These are phyloP conservation scores for Evernia prunastri DNA, from an alignment of 495 filamentous ascomycete genomes.

Conservation along the genomic window DNA sequence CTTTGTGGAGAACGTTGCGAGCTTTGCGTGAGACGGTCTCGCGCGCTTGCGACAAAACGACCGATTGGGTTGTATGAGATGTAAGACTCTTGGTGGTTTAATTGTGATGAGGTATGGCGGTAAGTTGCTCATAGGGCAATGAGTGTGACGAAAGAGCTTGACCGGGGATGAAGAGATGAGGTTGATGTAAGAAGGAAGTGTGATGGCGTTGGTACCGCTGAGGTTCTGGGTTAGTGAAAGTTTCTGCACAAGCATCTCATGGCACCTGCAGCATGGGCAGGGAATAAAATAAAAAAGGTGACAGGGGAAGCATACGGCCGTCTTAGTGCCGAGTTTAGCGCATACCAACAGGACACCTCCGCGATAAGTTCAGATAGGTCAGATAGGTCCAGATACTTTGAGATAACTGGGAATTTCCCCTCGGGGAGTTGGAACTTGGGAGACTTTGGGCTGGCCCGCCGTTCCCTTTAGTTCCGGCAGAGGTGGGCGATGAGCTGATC, in stretches of 20 bases:
- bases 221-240: conserved; percentile 13
- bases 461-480: conserved; percentile 15
- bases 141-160: conserved; percentile 6
- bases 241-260: conserved; percentile 19
- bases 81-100: not conserved
- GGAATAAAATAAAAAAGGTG: conserved; percentile 6
- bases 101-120: not conserved
- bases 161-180: not conserved
- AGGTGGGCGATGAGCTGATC: conserved; percentile 5
- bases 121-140: not conserved
- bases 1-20: conserved; percentile 3
- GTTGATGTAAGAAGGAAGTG: conserved; percentile 5
- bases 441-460: conserved; percentile 5
- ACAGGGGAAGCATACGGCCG: conserved; percentile 6
- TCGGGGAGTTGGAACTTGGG: not conserved
- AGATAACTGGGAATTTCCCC: not conserved
- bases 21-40: conserved; percentile 12
- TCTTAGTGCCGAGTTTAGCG: conserved; percentile 10
- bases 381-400: not conserved
- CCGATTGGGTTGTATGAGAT: not conserved
- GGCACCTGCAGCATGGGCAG: conserved; percentile 18
- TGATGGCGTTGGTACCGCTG: conserved; percentile 13
- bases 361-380: not conserved
- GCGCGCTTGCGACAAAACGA: conserved; percentile 15
- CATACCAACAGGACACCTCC: conserved; percentile 8